Evolutionary conservation across 805 yeast genomes (phyloP), one percentile per base, ranked within the genome.

Genomic region (Dipodascus geniculatus): DNA sequence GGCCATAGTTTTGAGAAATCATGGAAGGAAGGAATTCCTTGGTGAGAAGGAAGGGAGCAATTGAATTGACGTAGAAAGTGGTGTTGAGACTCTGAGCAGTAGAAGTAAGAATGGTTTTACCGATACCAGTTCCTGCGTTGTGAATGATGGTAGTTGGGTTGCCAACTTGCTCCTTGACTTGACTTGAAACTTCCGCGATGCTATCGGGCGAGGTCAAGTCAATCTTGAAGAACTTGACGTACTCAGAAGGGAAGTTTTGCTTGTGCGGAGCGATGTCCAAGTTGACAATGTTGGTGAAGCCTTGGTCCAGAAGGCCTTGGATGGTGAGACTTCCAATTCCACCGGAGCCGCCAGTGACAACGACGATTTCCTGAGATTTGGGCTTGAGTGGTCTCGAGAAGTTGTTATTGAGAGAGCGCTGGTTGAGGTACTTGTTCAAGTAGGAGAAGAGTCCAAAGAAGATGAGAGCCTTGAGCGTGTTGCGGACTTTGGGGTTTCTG

Each of bases 71-170:
- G 42, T 75, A 72, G 38, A 85, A 70, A 3, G 80, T 75, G 48
- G 68, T 71, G 55, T 82, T 82, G 54, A 86, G 78, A 50, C 80
- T 82, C 1, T 71, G 74, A 57, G 74, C 75, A 2, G 75, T 62
- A 53, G 80, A 66, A n/a, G 79, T 79, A 22, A 80, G 55, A 11
- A 86, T 61, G 1, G 78, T 63, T 56, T 77, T 76, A 0, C 87
- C 87, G 2, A 71, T 68, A 16, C 83, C 74, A 19, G 84, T 76
- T 0, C 86, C 95, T 1, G 93, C 95, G 65, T 86, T 86, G 64
- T 87, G 86, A 50, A 86, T 75, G 16, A 86, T 68, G 2, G 85
- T 70, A 0, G 85, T 75, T 0, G 84, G 80, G 1, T 53, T 55
- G 0, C 89, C 90, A 49, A 85, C 74, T 19, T 57, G 58, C 23